Base-by-base conservation (phyloP, 257 asterid species). In the Ligustrum vulgare region DNA sequence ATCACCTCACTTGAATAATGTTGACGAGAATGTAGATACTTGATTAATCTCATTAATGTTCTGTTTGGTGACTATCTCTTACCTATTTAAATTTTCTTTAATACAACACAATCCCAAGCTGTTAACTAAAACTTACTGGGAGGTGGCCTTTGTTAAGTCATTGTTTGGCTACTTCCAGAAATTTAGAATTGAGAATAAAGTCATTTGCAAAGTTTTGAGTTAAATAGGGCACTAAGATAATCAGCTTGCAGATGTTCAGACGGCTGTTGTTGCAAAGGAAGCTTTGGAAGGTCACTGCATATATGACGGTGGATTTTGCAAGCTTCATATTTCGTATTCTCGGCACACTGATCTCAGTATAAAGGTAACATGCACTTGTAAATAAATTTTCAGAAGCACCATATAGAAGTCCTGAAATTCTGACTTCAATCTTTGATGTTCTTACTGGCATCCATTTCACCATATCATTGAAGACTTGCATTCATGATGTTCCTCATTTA, bases 301-400 rank as follows among this genome's bases (percentile, higher is more conserved):
- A 82, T 93, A 93, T 23, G 99, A 93, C 43, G 99, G 99, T 63
- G 99, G 99, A 74, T 95, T 72, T 86, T 95, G 99, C 96, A 95
- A 95, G 87, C 96, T 95, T 80, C 99, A 93, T 72, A 84, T 95
- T 78, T 90, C 98, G 43, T 93, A 91, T 86, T 95, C 99, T 76
- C 90, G 98, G 43, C 98, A 95, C 84, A 91, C 93, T 72, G 99
- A 95, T 87, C 97, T 95, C 84, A 95, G 99, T 82, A 93, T 95
- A 70, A 91, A 93, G 93, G 99, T 86, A 84, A 75, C 9, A 22
- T 60, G 67, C 34, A 23, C 35, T 3, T 60, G 6, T 60, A 9
- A 60, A 22, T 22, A 60, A 9, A 25, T 60, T 22, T 60, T 23
- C 16, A n/a, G 32, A 58, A 22, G 65, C 33, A 51, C 62, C n/a